phyloP scores from a whole-genome alignment of 306 rosid genomes.

The Sicyos edulis region DNA sequence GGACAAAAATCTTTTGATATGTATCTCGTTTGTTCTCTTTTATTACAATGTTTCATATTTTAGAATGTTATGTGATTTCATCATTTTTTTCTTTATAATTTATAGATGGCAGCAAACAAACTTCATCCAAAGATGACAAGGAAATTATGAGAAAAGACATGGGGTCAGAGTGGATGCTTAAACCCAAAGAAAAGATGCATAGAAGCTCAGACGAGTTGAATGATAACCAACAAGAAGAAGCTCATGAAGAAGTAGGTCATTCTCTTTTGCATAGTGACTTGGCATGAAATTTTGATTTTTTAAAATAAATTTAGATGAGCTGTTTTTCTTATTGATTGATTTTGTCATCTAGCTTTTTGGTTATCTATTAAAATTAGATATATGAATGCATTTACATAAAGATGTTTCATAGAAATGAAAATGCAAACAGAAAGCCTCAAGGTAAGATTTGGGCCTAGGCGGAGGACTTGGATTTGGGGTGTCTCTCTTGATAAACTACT shows the following conservation, averaged over 20 bases:
- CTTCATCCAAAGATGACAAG: conserved; percentile 30
- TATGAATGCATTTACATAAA: too few relatives aligned
- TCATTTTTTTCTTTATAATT: background rate
- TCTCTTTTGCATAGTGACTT: background rate
- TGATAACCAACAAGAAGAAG: conserved; percentile 36
- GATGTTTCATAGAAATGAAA: too few relatives aligned
- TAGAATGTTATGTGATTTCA: background rate
- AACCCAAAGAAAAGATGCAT: conserved; percentile 47
- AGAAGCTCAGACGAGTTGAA: conserved; percentile 29
- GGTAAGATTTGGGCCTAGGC: too few relatives aligned
- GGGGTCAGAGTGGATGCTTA: conserved; percentile 96
- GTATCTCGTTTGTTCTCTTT: background rate
- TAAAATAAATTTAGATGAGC: too few relatives aligned
- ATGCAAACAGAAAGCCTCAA: too few relatives aligned
- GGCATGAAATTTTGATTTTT: background rate
- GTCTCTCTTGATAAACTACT: too few relatives aligned
- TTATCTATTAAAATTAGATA: too few relatives aligned
- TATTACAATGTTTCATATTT: background rate
- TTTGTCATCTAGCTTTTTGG: too few relatives aligned
- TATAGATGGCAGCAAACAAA: conserved; percentile 23
- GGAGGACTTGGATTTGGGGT: too few relatives aligned
- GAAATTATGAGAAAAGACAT: conserved; percentile 68
- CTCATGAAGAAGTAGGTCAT: conserved; percentile 48
- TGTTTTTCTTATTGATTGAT: too few relatives aligned
- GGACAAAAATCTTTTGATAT: conserved; percentile 26